Evolutionary conservation across 1,139 yeast genomes (phyloP), one percentile per base, ranked within the genome.

Genomic region (Candida pseudoviswanathii): DNA sequence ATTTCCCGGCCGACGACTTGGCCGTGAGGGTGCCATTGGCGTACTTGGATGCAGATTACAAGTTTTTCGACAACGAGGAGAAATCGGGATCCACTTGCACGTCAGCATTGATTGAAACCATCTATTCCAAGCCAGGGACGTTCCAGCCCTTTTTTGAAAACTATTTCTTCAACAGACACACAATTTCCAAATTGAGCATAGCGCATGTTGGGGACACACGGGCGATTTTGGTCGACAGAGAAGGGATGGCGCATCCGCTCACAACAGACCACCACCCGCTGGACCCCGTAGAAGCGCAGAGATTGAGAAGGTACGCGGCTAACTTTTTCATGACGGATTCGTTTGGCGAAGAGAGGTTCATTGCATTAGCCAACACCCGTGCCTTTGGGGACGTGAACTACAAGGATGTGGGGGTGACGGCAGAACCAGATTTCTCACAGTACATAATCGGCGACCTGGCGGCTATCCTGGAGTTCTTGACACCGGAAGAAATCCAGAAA

Each of bases 121-220:
- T 81, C 2, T 71, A 69, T 52, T 59, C 74, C 32, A 70, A 65
- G 25, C 62, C 61, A 5, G 64, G 47, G 67, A 73, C 51, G 63
- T 58, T 57, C 45, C 61, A 58, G 46, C 68, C 68, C 7, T 67
- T 64, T 30, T 65, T 62, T 47, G 78, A 73, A 37, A 73, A 77
- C 52, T 84, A 79, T 59, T 91, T 80, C 69, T 94, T 94, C 74
- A 83, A 85, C 55, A 80, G 85, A 21, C 73, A 77, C 25, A 85
- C 89, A n/a, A 73, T 88, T 16, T 78, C 90, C 30, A 84, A 84
- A 58, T 67, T 94, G 38, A 79, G 89, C 1, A 81, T 92, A 24
- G 94, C 96, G 1, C 99, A 94, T 64, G 86, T 92, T n/a, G 99
- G 99, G 3, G 99, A 94, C 63, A 89, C 97, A 3, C 79, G 89